Evolutionary conservation across 225 moss, liverwort and hornwort species (phyloP).

Genomic region (Marchantia paleacea): DNA sequence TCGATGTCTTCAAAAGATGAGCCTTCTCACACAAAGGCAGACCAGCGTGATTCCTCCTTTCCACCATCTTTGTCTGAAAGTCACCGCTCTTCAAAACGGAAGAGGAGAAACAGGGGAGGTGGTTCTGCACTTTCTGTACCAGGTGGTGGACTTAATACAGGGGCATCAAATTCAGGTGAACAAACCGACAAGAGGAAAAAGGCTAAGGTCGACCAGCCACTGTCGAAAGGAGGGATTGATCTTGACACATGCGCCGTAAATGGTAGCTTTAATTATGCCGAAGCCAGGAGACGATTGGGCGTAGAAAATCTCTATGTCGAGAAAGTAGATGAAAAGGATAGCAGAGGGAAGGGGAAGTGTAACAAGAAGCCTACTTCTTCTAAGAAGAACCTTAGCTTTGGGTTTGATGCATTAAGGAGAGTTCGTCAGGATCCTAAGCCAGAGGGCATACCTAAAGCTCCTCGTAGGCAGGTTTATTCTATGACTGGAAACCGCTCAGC

Average conservation of each 20-base stretch:
- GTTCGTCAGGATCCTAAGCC: conserved; percentile 71
- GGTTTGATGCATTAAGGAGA: conserved; percentile 77
- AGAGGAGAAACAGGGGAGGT: conserved; percentile 16
- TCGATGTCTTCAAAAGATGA: background rate
- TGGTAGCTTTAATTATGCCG: conserved; percentile 29
- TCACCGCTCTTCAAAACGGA: conserved; percentile 19
- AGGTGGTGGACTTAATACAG: background rate
- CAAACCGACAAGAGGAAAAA: conserved; percentile 26
- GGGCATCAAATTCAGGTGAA: background rate
- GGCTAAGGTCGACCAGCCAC: background rate
- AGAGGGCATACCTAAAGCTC: conserved; percentile 66
- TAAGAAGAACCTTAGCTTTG: conserved; percentile 35
- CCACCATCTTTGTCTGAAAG: conserved; percentile 38
- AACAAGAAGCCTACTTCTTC: conserved; percentile 29
- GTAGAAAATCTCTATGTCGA: conserved; percentile 26
- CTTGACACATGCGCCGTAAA: background rate
- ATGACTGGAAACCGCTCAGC: conserved; percentile 75
- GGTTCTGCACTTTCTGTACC: background rate
- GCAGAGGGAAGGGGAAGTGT: conserved; percentile 46
- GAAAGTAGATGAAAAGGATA: conserved; percentile 34
- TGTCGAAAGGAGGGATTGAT: background rate
- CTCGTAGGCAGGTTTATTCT: conserved; percentile 85
- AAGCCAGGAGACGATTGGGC: conserved; percentile 36
- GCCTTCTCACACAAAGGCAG: background rate
- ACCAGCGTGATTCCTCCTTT: background rate